Evolutionary conservation across 2,329 filamentous ascomycete species (phyloP), one percentile per base, ranked within the genome.

Genomic region (Aspergillus flavus): DNA sequence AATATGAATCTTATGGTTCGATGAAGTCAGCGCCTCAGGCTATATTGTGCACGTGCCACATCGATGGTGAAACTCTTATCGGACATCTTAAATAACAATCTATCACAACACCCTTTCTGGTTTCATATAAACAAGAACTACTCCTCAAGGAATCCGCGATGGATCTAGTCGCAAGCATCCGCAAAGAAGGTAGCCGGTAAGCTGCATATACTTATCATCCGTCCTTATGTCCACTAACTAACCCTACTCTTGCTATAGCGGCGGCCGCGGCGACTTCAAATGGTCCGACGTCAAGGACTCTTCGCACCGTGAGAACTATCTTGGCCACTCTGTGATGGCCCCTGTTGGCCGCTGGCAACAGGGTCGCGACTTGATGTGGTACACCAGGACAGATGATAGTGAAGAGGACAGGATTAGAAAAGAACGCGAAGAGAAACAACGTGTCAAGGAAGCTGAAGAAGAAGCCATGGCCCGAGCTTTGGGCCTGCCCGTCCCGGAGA

Each of bases 281-380:
- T 98, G 95, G 95, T 91, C 94, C 68, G 93, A 97, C 70, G 94
- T 99, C 74, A 90, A 94, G 76, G 88, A 84, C 68, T 96, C 93
- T 57, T 82, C 86, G 26, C 94, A 97, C 74, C 93, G 95, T 78
- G 94, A 99, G 79, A 97, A 90, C 76, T 91, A 90, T 77, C 90
- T 97, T 9, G 94, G 94, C 58, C 94, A 97, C 81, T 95, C 91
- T 63, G 81, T 97, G 63, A 97, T 94, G 84, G 94, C 94, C 0
- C 92, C 94, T 0, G 93, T 97, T 4, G 94, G 94, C 9, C 90
- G 94, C 68, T 97, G 94, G 94, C 92, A 95, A 73, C 89, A 94
- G 74, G 89, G 90, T 9, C 89, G 88, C 64, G 88, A 91, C 73
- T 78, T 90, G 14, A 80, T 80, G 71, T 89, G 88, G 88, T 91